These are phyloP conservation scores for Kwoniella dejecticola DNA, from an alignment of 768 basidiomycete species.

Conservation along the genomic window DNA sequence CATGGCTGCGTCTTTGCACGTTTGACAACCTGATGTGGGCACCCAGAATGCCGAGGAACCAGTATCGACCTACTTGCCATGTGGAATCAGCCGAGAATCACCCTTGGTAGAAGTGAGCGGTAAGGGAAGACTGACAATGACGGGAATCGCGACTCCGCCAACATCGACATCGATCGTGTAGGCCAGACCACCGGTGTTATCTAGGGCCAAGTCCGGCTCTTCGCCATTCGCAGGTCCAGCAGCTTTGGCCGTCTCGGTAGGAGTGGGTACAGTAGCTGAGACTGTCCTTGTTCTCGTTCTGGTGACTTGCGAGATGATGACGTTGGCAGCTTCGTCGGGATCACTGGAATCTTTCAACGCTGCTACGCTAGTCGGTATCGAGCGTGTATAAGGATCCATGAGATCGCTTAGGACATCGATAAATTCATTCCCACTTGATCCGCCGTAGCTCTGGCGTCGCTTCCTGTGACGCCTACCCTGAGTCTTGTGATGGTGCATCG, in stretches of 20 bases:
- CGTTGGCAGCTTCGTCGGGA: slow-evolving; percentile 8
- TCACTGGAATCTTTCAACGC: background rate
- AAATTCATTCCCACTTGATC: background rate
- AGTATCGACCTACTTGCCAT: slow-evolving; percentile 1
- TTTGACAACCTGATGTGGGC: background rate
- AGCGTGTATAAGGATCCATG: background rate
- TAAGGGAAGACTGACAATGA: slow-evolving; percentile 6
- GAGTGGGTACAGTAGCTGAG: background rate
- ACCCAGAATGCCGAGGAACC: slow-evolving; percentile 11
- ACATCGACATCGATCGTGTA: slow-evolving; percentile 18
- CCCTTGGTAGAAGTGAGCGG: background rate
- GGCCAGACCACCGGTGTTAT: slow-evolving; percentile 14
- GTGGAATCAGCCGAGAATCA: background rate
- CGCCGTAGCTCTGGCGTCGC: background rate
- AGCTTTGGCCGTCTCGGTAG: slow-evolving; percentile 1
- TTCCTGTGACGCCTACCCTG: background rate
- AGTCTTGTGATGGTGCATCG: slow-evolving; percentile 7
- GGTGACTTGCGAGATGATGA: slow-evolving; percentile 7
- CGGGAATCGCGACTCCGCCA: slow-evolving; percentile 10
- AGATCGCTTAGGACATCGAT: background rate
- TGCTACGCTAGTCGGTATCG: background rate
- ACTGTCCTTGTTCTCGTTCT: slow-evolving; percentile 4
- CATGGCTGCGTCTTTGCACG: slow-evolving; percentile 6
- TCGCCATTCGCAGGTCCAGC: background rate
- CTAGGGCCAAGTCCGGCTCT: slow-evolving; percentile 10